phyloP scores from a whole-genome alignment of 176 grass and related monocot species.

The Lolium multiflorum region DNA sequence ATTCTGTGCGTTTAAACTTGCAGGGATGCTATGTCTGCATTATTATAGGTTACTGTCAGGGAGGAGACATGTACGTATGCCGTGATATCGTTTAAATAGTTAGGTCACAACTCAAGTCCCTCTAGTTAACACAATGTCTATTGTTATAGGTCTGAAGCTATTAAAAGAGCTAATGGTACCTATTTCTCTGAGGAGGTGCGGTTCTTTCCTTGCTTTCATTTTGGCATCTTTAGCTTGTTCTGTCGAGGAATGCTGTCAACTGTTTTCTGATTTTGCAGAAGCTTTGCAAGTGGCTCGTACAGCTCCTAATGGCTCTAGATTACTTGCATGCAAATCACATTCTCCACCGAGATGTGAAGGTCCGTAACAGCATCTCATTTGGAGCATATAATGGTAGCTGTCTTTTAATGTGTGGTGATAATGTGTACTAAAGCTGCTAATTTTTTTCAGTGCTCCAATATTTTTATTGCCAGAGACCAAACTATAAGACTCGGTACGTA shows the following conservation, averaged over 20 bases:
- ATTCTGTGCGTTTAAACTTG: conserved; percentile 47
- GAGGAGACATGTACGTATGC: conserved; percentile 95
- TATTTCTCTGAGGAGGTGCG: conserved; percentile 90
- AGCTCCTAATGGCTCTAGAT: conserved; percentile 94
- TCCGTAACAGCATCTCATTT: conserved; percentile 39
- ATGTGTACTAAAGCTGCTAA: conserved; percentile 23
- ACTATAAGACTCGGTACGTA: conserved; percentile 88
- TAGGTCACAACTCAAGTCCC: conserved; percentile 19
- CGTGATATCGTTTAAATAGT: conserved; percentile 8
- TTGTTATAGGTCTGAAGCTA: conserved; percentile 76
- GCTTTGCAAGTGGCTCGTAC: conserved; percentile 95
- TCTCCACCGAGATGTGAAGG: conserved; percentile 98
- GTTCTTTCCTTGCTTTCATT: conserved; percentile 31
- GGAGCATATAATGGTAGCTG: neutral
- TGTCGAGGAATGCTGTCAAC: neutral
- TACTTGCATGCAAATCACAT: conserved; percentile 96
- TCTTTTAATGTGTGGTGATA: conserved; percentile 32
- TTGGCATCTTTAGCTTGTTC: neutral
- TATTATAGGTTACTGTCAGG: conserved; percentile 93
- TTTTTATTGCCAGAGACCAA: conserved; percentile 93
- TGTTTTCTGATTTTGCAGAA: conserved; percentile 63
- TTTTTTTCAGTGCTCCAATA: conserved; percentile 96
- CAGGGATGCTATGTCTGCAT: conserved; percentile 99
- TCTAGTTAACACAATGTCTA: conserved; percentile 31
- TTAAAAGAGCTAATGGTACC: conserved; percentile 79